A percentile compares a stretch with the other conserved stretches of the same genome.
Evolutionary conservation across 148 eudicot genomes (phyloP).

Genomic region (Fagopyrum tataricum): DNA sequence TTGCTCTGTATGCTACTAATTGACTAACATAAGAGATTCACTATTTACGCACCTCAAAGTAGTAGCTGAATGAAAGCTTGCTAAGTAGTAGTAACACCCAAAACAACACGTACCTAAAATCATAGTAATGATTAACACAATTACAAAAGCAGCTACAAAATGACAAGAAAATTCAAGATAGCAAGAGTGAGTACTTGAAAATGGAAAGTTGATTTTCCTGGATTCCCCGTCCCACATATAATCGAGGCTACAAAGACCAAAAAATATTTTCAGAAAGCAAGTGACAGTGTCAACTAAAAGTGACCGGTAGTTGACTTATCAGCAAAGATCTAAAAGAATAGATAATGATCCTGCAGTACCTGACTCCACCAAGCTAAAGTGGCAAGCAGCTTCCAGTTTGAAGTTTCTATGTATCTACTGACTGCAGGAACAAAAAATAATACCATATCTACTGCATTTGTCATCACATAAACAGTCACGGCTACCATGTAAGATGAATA

Average conservation of each 20-base stretch:
- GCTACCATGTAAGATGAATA: conserved; percentile 91
- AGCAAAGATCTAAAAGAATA: background rate
- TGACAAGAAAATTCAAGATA: conserved; percentile 15
- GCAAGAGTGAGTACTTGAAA: conserved; percentile 50
- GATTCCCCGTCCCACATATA: conserved; percentile 93
- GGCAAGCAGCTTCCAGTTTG: conserved; percentile 57
- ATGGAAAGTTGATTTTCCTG: conserved; percentile 82
- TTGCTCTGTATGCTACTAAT: background rate
- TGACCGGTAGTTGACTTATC: background rate
- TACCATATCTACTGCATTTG: conserved; percentile 73
- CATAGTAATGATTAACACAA: background rate
- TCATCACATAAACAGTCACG: conserved; percentile 69
- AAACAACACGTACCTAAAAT: conserved; percentile 69
- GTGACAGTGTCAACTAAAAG: background rate
- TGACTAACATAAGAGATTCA: background rate
- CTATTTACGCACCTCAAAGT: conserved; percentile 56
- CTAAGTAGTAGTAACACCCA: conserved; percentile 81
- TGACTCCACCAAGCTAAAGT: conserved; percentile 82
- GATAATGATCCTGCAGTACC: conserved; percentile 30
- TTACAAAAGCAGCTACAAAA: conserved; percentile 11
- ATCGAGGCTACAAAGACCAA: conserved; percentile 51
- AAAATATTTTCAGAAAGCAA: conserved; percentile 11
- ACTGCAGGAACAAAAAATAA: conserved; percentile 83
- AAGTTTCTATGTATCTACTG: conserved; percentile 83
- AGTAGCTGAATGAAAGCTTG: conserved; percentile 91